Conservation (phyloP, 2,329 filamentous ascomycete genomes). For the Coniochaeta ligniaria region DNA sequence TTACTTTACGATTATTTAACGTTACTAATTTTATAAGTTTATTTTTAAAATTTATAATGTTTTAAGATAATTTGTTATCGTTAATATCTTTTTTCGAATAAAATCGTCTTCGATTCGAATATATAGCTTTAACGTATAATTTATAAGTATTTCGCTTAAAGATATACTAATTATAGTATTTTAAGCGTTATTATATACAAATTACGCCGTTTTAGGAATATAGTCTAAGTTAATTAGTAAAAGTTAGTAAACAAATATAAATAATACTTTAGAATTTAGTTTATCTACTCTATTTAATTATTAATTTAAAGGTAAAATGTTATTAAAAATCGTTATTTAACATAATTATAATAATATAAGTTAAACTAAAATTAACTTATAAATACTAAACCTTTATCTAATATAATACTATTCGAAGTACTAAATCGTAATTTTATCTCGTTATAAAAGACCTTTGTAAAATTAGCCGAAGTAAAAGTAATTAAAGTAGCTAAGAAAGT, state of each 20-base stretch:
- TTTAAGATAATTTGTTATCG: neutral
- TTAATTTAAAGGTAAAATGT: conserved; percentile 6
- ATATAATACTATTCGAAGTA: neutral
- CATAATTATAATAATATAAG: neutral
- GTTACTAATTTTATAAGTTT: neutral
- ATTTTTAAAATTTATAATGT: neutral
- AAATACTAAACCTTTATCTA: too few relatives aligned
- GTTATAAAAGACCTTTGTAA: neutral
- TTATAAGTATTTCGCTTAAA: neutral
- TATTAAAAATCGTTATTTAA: conserved; percentile 3
- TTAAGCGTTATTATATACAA: neutral
- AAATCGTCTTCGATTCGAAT: neutral
- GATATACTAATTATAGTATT: neutral
- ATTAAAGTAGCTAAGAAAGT: neutral
- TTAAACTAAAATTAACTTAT: too few relatives aligned
- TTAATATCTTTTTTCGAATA: neutral
- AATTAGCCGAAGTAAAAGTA: neutral
- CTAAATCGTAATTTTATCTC: neutral
- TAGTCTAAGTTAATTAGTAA: neutral
- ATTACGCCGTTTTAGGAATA: neutral
- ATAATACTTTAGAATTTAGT: conserved; percentile 7
- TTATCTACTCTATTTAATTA: conserved; percentile 7
- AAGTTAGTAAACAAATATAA: conserved; percentile 5
- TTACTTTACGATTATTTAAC: neutral
- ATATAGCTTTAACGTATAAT: neutral